Evolutionary conservation across 1,284 basidiomycete species (phyloP), one percentile per base, ranked within the genome.

Genomic region (Megacollybia platyphylla): DNA sequence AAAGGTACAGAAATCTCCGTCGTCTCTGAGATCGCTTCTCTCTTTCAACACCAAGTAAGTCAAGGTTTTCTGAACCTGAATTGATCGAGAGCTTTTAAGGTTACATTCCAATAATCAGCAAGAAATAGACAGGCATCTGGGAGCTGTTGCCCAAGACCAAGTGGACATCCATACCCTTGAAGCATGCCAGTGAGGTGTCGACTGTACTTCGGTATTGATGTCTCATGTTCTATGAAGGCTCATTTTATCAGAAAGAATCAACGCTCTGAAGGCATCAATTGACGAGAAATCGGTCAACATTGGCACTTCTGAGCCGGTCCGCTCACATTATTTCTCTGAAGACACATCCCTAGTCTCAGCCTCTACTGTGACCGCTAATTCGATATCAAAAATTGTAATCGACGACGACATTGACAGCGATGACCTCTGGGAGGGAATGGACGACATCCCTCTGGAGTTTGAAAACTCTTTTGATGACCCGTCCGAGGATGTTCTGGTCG

Each of bases 381-480:
- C 31, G 10, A 3, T 6, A 34, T 34, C 31, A 34, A 15, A 3
- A 6, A 15, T 3, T 40, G 29, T 29, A 20, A 3, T 30, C 18
- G 49, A 50, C 30, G 39, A 40, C n/a, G 28, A 26, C 18, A 3
- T n/a, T 2, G 47, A 44, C 6, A 48, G 49, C 38, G 49, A 47
- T n/a, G 49, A 39, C 3, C 35, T 48, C 15, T 49, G 49, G 49
- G 51, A 45, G 9, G 39, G 40, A 34, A 43, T 47, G 47, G 51
- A 38, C 17, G 42, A 47, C 18, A 49, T 38, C 10, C 53, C 39
- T 9, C 15, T 15, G 15, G 46, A 46, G 7, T 51, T 60, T n/a
- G 46, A 46, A 7, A 52, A 61, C n/a, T 4, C 46, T 2, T 51
- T 55, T 1, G 44, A 48, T n/a, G 42, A 46, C 15, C 50, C 49